A percentile compares a stretch with the other conserved stretches of the same genome.
phyloP scores from a whole-genome alignment of 177 flowering plant genomes.

The Tripterygium wilfordii region DNA sequence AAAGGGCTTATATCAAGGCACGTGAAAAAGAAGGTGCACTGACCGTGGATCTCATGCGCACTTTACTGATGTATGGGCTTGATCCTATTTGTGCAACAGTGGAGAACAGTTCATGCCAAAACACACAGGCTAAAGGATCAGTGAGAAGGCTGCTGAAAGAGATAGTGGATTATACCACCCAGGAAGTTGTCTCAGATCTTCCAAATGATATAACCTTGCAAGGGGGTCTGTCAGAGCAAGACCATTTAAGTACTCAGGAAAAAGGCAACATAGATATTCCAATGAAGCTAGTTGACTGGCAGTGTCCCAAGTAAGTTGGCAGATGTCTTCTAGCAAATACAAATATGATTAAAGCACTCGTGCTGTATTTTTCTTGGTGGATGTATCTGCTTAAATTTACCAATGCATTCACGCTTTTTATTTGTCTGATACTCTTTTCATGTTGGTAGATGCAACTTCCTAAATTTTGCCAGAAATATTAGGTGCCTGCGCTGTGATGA shows the following conservation, averaged over 20 bases:
- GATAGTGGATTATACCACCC: constrained; percentile 43
- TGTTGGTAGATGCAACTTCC: constrained; percentile 64
- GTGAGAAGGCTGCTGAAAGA: constrained; percentile 59
- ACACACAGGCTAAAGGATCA: constrained; percentile 44
- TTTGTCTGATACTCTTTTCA: not conserved
- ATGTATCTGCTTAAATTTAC: not conserved
- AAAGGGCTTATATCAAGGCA: constrained; percentile 75
- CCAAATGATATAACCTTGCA: constrained; percentile 7
- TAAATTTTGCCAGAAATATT: constrained; percentile 71
- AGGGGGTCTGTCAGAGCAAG: constrained; percentile 5
- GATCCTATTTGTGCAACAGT: constrained; percentile 41
- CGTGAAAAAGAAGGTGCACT: constrained; percentile 63
- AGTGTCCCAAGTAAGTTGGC: constrained; percentile 66
- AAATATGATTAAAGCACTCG: not conserved
- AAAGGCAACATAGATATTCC: constrained; percentile 30
- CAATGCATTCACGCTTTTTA: not conserved
- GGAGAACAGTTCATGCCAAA: constrained; percentile 46
- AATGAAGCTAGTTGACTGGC: constrained; percentile 77
- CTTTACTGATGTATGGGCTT: constrained; percentile 69
- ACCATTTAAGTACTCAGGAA: constrained; percentile 14
- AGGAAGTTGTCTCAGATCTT: constrained; percentile 20
- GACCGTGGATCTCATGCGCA: constrained; percentile 84
- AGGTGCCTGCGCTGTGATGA: constrained; percentile 75
- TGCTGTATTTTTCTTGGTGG: not conserved
- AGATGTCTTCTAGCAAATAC: not conserved